Evolutionary conservation across 345 rosid genomes (phyloP).

Genomic region (Populus ilicifolia): DNA sequence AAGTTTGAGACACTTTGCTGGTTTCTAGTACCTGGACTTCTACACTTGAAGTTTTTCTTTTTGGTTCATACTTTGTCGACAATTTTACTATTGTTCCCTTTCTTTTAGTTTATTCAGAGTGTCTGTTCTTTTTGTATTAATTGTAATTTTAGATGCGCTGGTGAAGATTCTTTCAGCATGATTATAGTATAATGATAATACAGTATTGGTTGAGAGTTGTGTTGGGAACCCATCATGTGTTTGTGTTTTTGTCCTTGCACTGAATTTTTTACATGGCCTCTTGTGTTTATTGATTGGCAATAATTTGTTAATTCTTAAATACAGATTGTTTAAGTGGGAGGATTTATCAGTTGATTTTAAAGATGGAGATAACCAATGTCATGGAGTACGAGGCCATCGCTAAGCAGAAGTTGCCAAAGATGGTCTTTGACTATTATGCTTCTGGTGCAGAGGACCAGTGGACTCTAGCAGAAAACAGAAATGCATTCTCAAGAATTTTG

Average conservation of each 20-base stretch:
- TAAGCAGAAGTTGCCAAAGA: conserved; percentile 81
- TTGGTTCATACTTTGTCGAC: not conserved
- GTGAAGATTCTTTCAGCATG: not conserved
- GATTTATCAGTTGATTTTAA: not conserved
- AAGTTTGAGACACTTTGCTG: not conserved
- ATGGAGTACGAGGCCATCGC: conserved; percentile 82
- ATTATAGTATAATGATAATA: not conserved
- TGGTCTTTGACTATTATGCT: conserved; percentile 90
- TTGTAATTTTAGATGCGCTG: not conserved
- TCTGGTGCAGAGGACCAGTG: conserved; percentile 98
- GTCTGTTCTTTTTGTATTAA: not conserved
- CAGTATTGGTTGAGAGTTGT: not conserved
- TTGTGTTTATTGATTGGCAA: not conserved
- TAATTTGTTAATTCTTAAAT: not conserved
- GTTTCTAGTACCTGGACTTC: not conserved
- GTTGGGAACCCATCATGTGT: not conserved
- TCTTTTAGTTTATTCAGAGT: not conserved
- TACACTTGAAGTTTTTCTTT: not conserved
- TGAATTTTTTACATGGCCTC: not conserved
- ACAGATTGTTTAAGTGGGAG: not conserved
- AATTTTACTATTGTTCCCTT: not conserved
- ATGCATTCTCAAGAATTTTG: conserved; percentile 86
- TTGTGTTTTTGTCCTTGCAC: not conserved
- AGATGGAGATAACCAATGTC: conserved; percentile 82
- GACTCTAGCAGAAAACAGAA: conserved; percentile 76